Base-by-base conservation (phyloP, 257 asterid genomes). In the Penstemon davidsonii region DNA sequence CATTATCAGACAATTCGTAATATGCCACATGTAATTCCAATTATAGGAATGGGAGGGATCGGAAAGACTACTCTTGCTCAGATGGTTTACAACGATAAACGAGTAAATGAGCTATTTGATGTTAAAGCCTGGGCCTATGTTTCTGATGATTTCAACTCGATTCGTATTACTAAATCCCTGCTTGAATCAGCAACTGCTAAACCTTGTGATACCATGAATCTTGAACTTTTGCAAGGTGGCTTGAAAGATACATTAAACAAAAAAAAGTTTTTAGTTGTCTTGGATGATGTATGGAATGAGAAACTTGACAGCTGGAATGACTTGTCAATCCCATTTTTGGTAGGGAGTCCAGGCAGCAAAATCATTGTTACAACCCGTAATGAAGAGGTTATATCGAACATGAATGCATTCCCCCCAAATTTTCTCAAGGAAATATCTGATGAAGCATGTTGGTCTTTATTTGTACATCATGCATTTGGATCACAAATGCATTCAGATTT, bases 261-360 rank as follows among this genome's bases (percentile, higher is more conserved):
- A 42, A 83, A 74, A 38, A 80, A 53, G 66, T 80, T 80, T 71
- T 70, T 83, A 55, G 60, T 83, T 42, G 84, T 83, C 25, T 66
- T 83, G 65, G 86, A 83, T n/a, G 82, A 83, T 64, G 77, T 80
- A 13, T 83, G 88, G 88, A 76, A 68, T 44, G 88, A 80, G 77
- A 66, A 70, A 11, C 49, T 45, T 38, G 82, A 60, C 5, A 67
- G 70, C 54, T 83, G 88, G 88, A 74, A 60, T 64, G 72, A 75
- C 6, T 58, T 83, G 63, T 78, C 69, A 4, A 66, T 71, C 49
- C 82, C 81, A 4, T 81, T 80, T 44, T 68, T 69, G 51, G 78
- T 51, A 40, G 82, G 86, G 49, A 62, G 67, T 56, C 80, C 67
- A 25, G 75, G 76, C 46, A 83, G 86, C 67, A 83, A 61, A 74